These are phyloP conservation scores for Mixia osmundae DNA, from an alignment of 1,284 basidiomycete genomes.

Conservation along the genomic window DNA sequence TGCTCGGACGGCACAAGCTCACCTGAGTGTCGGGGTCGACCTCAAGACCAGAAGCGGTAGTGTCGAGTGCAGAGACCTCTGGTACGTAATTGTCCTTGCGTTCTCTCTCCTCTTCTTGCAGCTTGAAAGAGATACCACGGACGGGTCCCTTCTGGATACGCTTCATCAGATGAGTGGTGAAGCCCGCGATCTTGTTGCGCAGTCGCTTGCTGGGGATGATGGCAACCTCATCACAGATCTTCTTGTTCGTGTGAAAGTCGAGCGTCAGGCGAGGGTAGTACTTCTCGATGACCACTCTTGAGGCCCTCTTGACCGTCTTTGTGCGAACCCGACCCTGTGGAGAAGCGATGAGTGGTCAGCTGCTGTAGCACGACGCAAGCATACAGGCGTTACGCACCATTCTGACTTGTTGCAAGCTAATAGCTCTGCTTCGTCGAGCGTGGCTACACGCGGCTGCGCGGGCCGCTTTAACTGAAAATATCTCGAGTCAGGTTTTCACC, in stretches of 20 bases:
- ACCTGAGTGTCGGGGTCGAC: conserved; percentile 82
- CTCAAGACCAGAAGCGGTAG: conserved; percentile 43
- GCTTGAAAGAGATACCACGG: conserved; percentile 98
- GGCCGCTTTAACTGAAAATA: too few relatives aligned
- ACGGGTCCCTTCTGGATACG: conserved; percentile 98
- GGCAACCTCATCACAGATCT: conserved; percentile 89
- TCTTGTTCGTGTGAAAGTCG: conserved; percentile 94
- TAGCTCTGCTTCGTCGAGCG: too few relatives aligned
- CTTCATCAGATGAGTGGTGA: conserved; percentile 99
- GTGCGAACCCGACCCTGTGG: conserved; percentile 95
- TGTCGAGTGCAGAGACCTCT: conserved; percentile 81
- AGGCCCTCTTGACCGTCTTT: conserved; percentile 99
- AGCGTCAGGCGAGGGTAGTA: conserved; percentile 91
- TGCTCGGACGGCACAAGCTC: conserved; percentile 16
- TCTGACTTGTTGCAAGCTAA: too few relatives aligned
- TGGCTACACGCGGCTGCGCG: too few relatives aligned
- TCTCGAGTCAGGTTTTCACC: too few relatives aligned
- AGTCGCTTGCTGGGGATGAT: conserved; percentile 95
- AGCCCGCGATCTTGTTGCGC: conserved; percentile 98
- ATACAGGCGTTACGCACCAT: too few relatives aligned
- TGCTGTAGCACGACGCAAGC: too few relatives aligned
- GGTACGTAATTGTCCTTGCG: conserved; percentile 71
- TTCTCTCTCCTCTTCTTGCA: conserved; percentile 99
- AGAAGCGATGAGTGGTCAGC: background rate
- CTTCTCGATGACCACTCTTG: conserved; percentile 97